Percentiles rank a stretch among this genome's conserved stretches.
Conservation (phyloP, 2,329 filamentous ascomycete genomes). For the Coleophoma crateriformis region DNA sequence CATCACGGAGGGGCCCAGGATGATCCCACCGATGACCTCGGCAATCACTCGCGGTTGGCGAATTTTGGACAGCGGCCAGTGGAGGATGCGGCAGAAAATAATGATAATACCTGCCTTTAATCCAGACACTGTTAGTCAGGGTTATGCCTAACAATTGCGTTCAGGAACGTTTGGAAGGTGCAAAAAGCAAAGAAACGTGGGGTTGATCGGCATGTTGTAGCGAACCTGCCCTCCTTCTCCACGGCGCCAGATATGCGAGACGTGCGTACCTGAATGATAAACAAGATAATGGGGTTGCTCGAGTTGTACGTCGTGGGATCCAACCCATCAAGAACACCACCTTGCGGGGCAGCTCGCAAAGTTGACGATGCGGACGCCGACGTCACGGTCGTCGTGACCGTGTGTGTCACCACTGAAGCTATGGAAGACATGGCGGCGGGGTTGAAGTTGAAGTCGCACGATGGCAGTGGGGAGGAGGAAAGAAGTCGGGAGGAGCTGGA, state of each 20-base stretch:
- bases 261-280: slow-evolving; percentile 59
- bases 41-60: slow-evolving; percentile 79
- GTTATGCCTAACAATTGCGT: neutral
- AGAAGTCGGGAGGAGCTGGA: no score
- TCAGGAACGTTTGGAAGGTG: neutral
- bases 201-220: neutral
- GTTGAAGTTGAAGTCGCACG: no score
- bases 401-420: slow-evolving; percentile 5
- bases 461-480: no score
- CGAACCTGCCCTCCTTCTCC: neutral
- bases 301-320: slow-evolving; percentile 57
- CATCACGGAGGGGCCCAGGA: slow-evolving; percentile 84
- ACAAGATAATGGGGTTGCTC: slow-evolving; percentile 60
- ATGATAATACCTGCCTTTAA: slow-evolving; percentile 65
- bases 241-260: neutral
- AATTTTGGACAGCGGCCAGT: slow-evolving; percentile 71
- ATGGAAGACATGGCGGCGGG: slow-evolving; percentile 5
- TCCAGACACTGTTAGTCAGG: neutral
- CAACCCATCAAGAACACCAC: slow-evolving; percentile 57
- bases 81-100: slow-evolving; percentile 66
- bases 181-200: neutral
- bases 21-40: slow-evolving; percentile 78
- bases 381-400: slow-evolving; percentile 6
- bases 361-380: slow-evolving; percentile 8
- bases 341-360: slow-evolving; percentile 36